Evolutionary conservation across 1,139 yeast species (phyloP).

Genomic region (Nakaseomyces uthaithaninus): DNA sequence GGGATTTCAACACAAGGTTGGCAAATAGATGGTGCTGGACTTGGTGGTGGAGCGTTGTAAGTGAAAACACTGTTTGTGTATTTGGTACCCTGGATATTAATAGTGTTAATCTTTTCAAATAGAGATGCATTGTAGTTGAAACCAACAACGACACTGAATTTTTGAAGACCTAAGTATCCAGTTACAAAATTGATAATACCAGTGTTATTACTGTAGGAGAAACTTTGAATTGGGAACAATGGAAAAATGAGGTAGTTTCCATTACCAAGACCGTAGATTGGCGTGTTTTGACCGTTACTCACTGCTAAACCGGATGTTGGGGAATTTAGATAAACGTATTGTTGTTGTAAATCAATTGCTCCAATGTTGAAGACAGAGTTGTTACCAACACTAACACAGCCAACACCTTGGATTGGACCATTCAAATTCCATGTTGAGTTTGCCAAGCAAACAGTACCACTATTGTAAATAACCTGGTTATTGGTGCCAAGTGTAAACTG

Average conservation of each 20-base stretch:
- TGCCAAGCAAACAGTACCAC: constrained; percentile 5
- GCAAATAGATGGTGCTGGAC: background rate
- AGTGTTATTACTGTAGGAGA: background rate
- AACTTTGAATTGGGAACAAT: background rate
- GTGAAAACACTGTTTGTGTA: background rate
- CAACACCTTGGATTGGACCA: background rate
- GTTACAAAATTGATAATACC: background rate
- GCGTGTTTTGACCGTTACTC: background rate
- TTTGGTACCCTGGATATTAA: background rate
- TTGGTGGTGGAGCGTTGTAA: background rate
- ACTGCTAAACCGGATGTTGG: background rate
- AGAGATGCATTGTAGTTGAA: background rate
- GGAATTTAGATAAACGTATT: background rate
- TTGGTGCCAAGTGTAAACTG: background rate
- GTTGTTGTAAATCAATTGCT: background rate
- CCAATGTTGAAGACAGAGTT: background rate
- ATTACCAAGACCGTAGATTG: constrained; percentile 6
- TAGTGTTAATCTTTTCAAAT: background rate
- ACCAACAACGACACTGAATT: background rate
- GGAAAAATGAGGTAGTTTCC: background rate
- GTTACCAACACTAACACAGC: background rate
- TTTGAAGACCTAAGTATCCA: background rate
- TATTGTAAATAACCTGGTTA: background rate
- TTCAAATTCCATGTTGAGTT: background rate
- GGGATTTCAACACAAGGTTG: background rate